phyloP scores from a whole-genome alignment of 1,284 basidiomycete species.

The Sporisorium reilianum region DNA sequence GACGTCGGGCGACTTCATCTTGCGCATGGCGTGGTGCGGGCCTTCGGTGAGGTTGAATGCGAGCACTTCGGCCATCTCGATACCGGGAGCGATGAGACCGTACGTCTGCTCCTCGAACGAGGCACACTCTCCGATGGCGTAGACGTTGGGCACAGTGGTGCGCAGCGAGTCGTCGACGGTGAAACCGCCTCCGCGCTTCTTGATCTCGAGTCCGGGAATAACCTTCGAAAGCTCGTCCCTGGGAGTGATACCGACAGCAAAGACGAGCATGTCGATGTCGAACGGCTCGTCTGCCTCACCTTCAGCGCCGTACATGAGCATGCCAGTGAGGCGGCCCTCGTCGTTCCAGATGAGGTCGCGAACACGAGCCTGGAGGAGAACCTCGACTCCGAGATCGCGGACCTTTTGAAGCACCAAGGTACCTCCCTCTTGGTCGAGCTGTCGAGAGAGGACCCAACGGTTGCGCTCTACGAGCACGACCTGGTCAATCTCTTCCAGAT shows the following conservation, averaged over 20 bases:
- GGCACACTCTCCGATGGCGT: slow-evolving; percentile 82
- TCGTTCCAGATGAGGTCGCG: slow-evolving; percentile 57
- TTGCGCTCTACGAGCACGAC: slow-evolving; percentile 77
- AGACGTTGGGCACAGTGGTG: slow-evolving; percentile 76
- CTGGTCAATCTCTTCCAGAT: slow-evolving; percentile 73
- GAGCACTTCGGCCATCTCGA: slow-evolving; percentile 82
- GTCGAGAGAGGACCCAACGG: slow-evolving; percentile 77
- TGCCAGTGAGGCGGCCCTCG: slow-evolving; percentile 51
- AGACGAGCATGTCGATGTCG: slow-evolving; percentile 69
- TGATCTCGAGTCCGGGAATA: slow-evolving; percentile 64
- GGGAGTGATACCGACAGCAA: slow-evolving; percentile 73
- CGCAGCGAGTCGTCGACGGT: slow-evolving; percentile 75
- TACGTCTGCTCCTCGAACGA: slow-evolving; percentile 78
- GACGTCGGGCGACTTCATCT: slow-evolving; percentile 76
- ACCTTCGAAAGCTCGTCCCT: slow-evolving; percentile 77
- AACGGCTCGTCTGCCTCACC: slow-evolving; percentile 66
- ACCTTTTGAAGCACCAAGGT: slow-evolving; percentile 79
- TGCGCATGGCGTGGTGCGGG: slow-evolving; percentile 71
- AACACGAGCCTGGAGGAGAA: slow-evolving; percentile 74
- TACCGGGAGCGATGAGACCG: slow-evolving; percentile 79
- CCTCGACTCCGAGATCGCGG: slow-evolving; percentile 77
- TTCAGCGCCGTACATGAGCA: slow-evolving; percentile 58
- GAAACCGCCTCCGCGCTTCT: slow-evolving; percentile 76
- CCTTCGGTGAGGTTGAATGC: slow-evolving; percentile 77
- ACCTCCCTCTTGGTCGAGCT: slow-evolving; percentile 79